phyloP scores from a whole-genome alignment of 805 yeast species.

The Starmera caribaea region DNA sequence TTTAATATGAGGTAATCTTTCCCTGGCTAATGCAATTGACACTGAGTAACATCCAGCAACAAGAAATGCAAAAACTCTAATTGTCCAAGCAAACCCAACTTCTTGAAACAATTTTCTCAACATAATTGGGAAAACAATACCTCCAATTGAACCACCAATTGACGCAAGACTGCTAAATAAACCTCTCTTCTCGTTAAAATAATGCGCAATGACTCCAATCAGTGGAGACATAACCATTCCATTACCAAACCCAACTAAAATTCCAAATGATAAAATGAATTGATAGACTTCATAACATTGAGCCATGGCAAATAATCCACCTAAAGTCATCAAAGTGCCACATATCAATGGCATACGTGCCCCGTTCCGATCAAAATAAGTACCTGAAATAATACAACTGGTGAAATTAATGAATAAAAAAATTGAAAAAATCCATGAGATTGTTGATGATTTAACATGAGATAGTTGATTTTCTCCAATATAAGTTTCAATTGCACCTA shows the following conservation, averaged over 20 bases:
- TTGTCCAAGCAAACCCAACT: conserved; percentile 49
- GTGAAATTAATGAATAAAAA: conserved; percentile 39
- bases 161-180: conserved; percentile 38
- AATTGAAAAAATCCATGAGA: conserved; percentile 60
- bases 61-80: conserved; percentile 40
- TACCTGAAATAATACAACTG: conserved; percentile 44
- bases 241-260: conserved; percentile 46
- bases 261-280: conserved; percentile 46
- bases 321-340: conserved; percentile 32
- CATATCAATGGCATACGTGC: conserved; percentile 29
- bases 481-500: conserved; percentile 57
- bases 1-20: conserved; percentile 27
- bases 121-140: conserved; percentile 43
- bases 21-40: conserved; percentile 27
- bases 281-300: conserved; percentile 44
- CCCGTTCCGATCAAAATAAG: conserved; percentile 48
- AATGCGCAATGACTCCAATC: conserved; percentile 52
- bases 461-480: conserved; percentile 45
- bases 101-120: conserved; percentile 33
- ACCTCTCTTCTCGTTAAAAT: conserved; percentile 52
- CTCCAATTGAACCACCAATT: conserved; percentile 46
- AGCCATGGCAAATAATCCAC: conserved; percentile 45
- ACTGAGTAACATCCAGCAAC: conserved; percentile 25
- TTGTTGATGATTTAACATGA: conserved; percentile 32
- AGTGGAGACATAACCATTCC: conserved; percentile 49